Percentiles rank a stretch among this genome's conserved stretches.
phyloP scores from a whole-genome alignment of 139 green algal species.

The Bryopsis sp. region DNA sequence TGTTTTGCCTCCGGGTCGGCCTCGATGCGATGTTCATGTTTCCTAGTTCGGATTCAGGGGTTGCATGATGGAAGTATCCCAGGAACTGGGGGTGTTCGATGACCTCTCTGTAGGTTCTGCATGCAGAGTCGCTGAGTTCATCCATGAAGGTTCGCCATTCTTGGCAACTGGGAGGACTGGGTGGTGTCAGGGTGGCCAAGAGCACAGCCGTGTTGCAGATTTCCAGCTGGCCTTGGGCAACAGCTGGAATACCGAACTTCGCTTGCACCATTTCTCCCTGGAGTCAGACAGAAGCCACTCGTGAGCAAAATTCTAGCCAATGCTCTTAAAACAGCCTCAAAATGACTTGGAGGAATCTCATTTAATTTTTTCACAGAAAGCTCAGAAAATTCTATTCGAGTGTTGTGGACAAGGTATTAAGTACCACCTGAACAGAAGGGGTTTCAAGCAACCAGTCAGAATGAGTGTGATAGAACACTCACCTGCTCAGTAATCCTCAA shows the following conservation, averaged over 20 bases:
- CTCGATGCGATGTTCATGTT: conserved; percentile 24
- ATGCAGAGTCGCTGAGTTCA: conserved; percentile 51
- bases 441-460: too few species aligned
- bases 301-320: too few species aligned
- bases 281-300: too few species aligned
- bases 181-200: conserved; percentile 64
- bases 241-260: conserved; percentile 84
- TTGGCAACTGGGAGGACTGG: conserved; percentile 34
- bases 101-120: conserved; percentile 60
- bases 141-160: conserved; percentile 53
- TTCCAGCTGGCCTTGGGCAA: conserved; percentile 80
- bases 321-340: too few species aligned
- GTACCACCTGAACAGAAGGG: too few species aligned
- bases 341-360: too few species aligned
- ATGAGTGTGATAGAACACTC: too few species aligned
- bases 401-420: too few species aligned
- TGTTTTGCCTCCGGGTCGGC: neutral
- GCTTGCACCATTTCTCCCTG: conserved; percentile 63
- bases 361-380: too few species aligned
- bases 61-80: conserved; percentile 81
- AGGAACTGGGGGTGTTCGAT: conserved; percentile 80
- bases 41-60: conserved; percentile 77
- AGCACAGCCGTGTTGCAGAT: conserved; percentile 82
- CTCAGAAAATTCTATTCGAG: neutral
- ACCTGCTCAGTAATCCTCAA: conserved; percentile 89